Base-by-base conservation (phyloP, 148 eudicot species). In the Heliamphora exappendiculata region DNA sequence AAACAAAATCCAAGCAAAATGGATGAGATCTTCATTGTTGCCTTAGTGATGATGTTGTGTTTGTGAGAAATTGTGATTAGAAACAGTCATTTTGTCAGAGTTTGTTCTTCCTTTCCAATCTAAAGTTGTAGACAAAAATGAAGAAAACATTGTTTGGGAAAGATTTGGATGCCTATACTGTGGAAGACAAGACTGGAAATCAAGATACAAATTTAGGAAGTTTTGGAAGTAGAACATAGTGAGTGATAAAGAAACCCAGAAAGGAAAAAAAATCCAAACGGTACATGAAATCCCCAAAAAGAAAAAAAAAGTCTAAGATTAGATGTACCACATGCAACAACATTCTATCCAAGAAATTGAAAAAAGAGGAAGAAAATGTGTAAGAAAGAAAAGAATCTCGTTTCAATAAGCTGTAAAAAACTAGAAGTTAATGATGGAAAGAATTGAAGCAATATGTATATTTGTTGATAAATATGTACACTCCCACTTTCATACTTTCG, bases 121-220 rank as follows among this genome's bases (percentile, higher is more conserved):
- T 17, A n/a, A 11, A 70, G 53, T 33, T n/a, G n/a, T n/a, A n/a
- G n/a, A n/a, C 82, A 82, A 84, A 84, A 58, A n/a, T n/a, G 76
- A 77, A 83, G 84, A 76, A 86, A 82, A 47, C 41, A 79, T 76
- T 42, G 63, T 45, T 39, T 64, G 67, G 77, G 81, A 70, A 76
- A 83, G 81, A 55, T 59, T 64, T 51, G 77, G 74, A n/a, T 66
- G 71, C 51, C 70, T 77, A 58, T 62, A 85, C 89, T 85, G 89
- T 85, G 69, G 81, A 84, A 79, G 97, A 88, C 85, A 90, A 82
- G 94, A 92, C 94, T 85, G 44, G 75, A 79, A 80, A 70, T 64
- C 55, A 75, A 76, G 28, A 80, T 74, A 85, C 74, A 86, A 78
- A 84, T 81, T 80, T 83, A 54, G 90, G 31, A 82, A 79, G 49